Conservation (phyloP, 208 protist species). For the Histomonas meleagridis region DNA sequence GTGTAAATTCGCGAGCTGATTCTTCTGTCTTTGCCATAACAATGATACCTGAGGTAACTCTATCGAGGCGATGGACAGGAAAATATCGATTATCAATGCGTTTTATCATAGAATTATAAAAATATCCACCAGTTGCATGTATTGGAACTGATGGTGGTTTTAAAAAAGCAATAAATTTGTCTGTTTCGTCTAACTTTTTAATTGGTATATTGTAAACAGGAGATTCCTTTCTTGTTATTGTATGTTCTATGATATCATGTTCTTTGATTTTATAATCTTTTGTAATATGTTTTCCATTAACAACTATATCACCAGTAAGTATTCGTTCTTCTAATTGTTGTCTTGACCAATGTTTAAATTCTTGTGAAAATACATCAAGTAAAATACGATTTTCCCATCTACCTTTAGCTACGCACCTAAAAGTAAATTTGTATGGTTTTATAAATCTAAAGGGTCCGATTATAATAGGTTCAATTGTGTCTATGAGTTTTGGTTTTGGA, state of each 20-base stretch:
- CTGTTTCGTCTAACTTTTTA: background rate
- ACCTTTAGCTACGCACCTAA: background rate
- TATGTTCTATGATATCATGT: background rate
- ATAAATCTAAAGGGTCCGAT: slow-evolving; percentile 1
- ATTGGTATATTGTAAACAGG: slow-evolving; percentile 18
- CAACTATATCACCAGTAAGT: background rate
- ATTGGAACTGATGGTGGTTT: slow-evolving; percentile 27
- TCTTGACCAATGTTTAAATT: background rate
- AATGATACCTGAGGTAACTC: slow-evolving; percentile 31
- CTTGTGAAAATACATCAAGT: background rate
- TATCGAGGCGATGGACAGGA: background rate
- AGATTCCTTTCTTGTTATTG: background rate
- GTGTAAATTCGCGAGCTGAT: background rate
- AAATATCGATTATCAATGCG: background rate
- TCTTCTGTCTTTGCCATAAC: background rate
- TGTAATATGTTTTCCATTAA: background rate
- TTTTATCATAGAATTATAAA: slow-evolving; percentile 22
- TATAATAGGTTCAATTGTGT: no score
- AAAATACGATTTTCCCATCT: background rate
- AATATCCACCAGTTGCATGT: slow-evolving; percentile 19
- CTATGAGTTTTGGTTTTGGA: no score
- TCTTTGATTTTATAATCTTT: background rate
- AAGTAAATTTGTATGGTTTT: slow-evolving; percentile 16
- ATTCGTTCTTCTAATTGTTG: background rate
- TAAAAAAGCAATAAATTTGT: slow-evolving; percentile 9